phyloP scores from a whole-genome alignment of 2,329 filamentous ascomycete genomes.

The Metarhizium robertsii region DNA sequence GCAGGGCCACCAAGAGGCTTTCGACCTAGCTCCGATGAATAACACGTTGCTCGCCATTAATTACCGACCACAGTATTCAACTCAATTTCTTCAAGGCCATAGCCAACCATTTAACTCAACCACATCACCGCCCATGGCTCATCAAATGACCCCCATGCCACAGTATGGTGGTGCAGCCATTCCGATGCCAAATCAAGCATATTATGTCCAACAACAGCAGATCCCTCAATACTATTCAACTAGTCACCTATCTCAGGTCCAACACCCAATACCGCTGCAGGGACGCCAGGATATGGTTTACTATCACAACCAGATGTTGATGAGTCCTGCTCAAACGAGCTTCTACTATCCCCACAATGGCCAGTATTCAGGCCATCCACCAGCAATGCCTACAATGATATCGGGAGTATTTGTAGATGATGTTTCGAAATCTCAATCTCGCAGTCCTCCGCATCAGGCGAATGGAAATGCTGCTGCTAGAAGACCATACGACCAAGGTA shows the following conservation, averaged over 20 bases:
- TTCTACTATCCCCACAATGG: conserved; percentile 36
- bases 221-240: conserved; percentile 35
- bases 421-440: conserved; percentile 8
- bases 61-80: conserved; percentile 22
- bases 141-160: conserved; percentile 27
- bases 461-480: conserved; percentile 2
- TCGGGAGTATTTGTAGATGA: conserved; percentile 25
- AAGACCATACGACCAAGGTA: conserved; percentile 14
- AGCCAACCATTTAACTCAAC: conserved; percentile 23
- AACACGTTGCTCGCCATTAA: conserved; percentile 31
- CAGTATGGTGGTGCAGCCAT: conserved; percentile 32
- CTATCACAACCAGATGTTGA: conserved; percentile 33
- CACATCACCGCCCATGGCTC: conserved; percentile 28
- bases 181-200: conserved; percentile 31
- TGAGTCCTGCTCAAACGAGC: conserved; percentile 29
- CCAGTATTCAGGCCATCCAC: conserved; percentile 26
- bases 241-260: conserved; percentile 26
- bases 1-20: conserved; percentile 21
- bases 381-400: conserved; percentile 21
- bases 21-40: conserved; percentile 38
- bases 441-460: conserved; percentile 3
- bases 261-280: conserved; percentile 25
- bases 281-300: conserved; percentile 31
- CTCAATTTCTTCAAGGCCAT: conserved; percentile 25
- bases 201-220: conserved; percentile 37